A percentile compares a stretch with the other conserved stretches of the same genome.
Conservation (phyloP, 441 rosid genomes). For the Corymbia citriodora region DNA sequence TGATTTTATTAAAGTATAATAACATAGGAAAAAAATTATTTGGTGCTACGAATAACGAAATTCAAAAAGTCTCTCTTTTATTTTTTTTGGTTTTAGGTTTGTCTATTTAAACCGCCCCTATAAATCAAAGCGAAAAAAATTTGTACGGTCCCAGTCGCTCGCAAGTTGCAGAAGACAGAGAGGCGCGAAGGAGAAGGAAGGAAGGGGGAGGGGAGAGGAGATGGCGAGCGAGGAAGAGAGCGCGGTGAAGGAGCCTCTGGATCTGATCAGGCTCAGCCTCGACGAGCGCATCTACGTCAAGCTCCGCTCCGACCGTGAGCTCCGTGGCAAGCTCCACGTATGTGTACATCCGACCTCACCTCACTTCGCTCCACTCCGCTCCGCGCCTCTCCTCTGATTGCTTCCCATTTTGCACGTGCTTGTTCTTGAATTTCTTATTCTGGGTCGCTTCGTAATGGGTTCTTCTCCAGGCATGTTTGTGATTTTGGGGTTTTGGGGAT, state of each 20-base stretch:
- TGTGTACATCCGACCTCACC: background rate
- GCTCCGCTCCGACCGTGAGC: slow-evolving; percentile 99
- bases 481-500: background rate
- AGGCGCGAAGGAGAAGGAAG: background rate
- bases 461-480: background rate
- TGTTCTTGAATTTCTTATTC: background rate
- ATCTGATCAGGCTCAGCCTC: slow-evolving; percentile 91
- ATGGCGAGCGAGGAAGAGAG: slow-evolving; percentile 67
- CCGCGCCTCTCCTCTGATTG: background rate
- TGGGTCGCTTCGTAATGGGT: background rate
- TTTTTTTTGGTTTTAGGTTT: background rate
- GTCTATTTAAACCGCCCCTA: background rate
- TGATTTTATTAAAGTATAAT: background rate
- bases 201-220: background rate
- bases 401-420: background rate
- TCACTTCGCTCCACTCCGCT: background rate
- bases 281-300: slow-evolving; percentile 98
- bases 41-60: background rate
- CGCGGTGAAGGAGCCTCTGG: slow-evolving; percentile 95
- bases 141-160: background rate
- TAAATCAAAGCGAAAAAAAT: background rate
- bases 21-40: background rate
- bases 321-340: slow-evolving; percentile 98
- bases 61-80: background rate
- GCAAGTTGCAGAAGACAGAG: background rate